Evolutionary conservation across 768 basidiomycete species (phyloP).

Genomic region (Clathrus columnatus): DNA sequence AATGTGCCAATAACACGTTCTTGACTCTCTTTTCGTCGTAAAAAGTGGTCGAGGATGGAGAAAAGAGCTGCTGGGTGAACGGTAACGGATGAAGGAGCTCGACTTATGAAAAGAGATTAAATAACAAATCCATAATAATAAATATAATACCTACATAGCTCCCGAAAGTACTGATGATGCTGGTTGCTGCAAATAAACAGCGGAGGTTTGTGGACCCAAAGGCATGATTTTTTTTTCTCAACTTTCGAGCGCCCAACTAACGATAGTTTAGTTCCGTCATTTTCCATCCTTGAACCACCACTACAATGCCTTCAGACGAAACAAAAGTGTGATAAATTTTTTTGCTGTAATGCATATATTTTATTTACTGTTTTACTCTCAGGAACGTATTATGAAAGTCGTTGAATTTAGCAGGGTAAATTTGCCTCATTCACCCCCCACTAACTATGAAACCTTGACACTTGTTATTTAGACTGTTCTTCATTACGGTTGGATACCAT

Average conservation of each 20-base stretch:
- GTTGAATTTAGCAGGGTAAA: constrained; percentile 76
- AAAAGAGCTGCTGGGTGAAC: constrained; percentile 91
- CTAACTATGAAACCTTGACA: constrained; percentile 5
- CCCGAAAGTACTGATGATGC: constrained; percentile 22
- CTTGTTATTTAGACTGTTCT: constrained; percentile 57
- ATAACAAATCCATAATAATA: neutral
- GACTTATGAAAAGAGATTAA: constrained; percentile 31
- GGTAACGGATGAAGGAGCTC: constrained; percentile 63
- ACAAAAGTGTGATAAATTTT: constrained; percentile 54
- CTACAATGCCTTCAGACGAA: constrained; percentile 79
- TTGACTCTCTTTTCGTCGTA: constrained; percentile 73
- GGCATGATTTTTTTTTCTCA: constrained; percentile 32
- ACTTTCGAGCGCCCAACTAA: constrained; percentile 1
- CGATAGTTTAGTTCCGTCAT: no score
- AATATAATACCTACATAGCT: constrained; percentile 25
- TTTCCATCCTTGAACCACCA: constrained; percentile 10
- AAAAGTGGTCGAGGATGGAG: constrained; percentile 93
- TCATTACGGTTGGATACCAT: constrained; percentile 94
- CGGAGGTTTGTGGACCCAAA: constrained; percentile 38
- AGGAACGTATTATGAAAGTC: constrained; percentile 79
- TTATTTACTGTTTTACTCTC: constrained; percentile 2
- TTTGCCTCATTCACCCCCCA: constrained; percentile 14
- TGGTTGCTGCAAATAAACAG: constrained; percentile 31
- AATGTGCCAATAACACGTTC: constrained; percentile 93
- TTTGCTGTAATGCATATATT: neutral